Conservation (phyloP, 1,139 yeast species). For the Suhomyces choctaworum region DNA sequence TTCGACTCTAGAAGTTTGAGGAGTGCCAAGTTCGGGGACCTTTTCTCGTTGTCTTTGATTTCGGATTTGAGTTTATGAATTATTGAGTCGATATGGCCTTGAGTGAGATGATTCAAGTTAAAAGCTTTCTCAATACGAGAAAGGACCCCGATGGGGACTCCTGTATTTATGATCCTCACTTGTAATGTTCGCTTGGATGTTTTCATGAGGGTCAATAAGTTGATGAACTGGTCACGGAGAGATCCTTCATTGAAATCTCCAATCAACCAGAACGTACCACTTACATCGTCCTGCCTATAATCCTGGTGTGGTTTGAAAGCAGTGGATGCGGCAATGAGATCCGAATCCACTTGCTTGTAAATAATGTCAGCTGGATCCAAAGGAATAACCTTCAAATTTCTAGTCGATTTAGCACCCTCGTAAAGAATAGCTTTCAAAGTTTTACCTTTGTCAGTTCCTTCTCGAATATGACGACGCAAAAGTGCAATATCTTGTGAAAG, state of each 20-base stretch:
- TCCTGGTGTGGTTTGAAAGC: constrained; percentile 17
- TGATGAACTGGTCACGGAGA: constrained; percentile 44
- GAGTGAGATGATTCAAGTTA: constrained; percentile 4
- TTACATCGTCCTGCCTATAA: constrained; percentile 12
- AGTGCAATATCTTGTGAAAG: constrained; percentile 37
- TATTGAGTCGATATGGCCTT: constrained; percentile 18
- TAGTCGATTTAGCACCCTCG: constrained; percentile 31
- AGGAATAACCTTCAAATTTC: constrained; percentile 41
- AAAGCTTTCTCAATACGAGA: constrained; percentile 8
- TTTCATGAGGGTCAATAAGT: constrained; percentile 31
- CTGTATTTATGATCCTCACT: constrained; percentile 36
- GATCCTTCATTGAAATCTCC: constrained; percentile 50
- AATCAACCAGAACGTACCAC: constrained; percentile 51
- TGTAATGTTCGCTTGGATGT: constrained; percentile 28
- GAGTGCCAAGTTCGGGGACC: constrained; percentile 6
- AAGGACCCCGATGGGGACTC: constrained; percentile 15
- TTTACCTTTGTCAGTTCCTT: constrained; percentile 21
- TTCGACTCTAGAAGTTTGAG: constrained; percentile 24
- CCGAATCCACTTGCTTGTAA: constrained; percentile 35
- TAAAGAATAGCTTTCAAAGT: constrained; percentile 35
- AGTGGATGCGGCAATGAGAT: constrained; percentile 26
- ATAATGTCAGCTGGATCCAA: constrained; percentile 31
- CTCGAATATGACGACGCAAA: constrained; percentile 26
- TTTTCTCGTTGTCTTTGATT: constrained; percentile 5
- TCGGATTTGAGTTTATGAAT: constrained; percentile 13